A percentile compares a stretch with the other conserved stretches of the same genome.
phyloP scores from a whole-genome alignment of 2,329 filamentous ascomycete genomes.

The Samsoniella hepiali region DNA sequence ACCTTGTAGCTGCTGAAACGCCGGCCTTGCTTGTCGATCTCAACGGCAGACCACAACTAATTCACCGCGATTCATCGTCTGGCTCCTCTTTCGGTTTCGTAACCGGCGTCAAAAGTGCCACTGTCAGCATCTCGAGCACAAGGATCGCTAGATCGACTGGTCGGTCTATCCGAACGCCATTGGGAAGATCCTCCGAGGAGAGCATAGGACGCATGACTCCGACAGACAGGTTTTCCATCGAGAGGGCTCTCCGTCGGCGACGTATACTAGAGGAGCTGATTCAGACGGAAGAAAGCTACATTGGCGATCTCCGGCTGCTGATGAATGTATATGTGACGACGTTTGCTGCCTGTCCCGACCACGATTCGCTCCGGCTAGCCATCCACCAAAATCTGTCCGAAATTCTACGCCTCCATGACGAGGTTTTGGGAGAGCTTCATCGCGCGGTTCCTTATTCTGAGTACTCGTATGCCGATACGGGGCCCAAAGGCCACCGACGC shows the following conservation, averaged over 20 bases:
- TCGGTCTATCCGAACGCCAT: constrained; percentile 10
- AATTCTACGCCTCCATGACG: constrained; percentile 79
- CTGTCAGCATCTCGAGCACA: constrained; percentile 67
- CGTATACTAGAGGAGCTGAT: constrained; percentile 83
- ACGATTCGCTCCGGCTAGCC: constrained; percentile 58
- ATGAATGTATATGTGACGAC: constrained; percentile 80
- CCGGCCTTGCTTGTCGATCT: constrained; percentile 1
- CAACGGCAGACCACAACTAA: neutral
- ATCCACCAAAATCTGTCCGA: constrained; percentile 77
- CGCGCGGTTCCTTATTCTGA: constrained; percentile 66
- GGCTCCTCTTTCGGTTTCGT: constrained; percentile 77
- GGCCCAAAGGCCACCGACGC: constrained; percentile 37
- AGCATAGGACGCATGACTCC: constrained; percentile 58
- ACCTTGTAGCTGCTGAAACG: constrained; percentile 16
- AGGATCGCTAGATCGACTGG: constrained; percentile 11
- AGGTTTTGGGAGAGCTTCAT: constrained; percentile 73
- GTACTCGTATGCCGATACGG: constrained; percentile 46
- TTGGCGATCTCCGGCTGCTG: constrained; percentile 81
- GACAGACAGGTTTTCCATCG: constrained; percentile 44
- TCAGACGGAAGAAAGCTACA: constrained; percentile 81
- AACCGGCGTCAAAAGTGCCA: constrained; percentile 76
- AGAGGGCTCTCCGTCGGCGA: constrained; percentile 70
- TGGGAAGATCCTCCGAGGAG: constrained; percentile 56
- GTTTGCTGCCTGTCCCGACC: constrained; percentile 66
- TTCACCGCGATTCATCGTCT: constrained; percentile 60